phyloP scores from a whole-genome alignment of 2,329 filamentous ascomycete species.

The Moelleriella libera region DNA sequence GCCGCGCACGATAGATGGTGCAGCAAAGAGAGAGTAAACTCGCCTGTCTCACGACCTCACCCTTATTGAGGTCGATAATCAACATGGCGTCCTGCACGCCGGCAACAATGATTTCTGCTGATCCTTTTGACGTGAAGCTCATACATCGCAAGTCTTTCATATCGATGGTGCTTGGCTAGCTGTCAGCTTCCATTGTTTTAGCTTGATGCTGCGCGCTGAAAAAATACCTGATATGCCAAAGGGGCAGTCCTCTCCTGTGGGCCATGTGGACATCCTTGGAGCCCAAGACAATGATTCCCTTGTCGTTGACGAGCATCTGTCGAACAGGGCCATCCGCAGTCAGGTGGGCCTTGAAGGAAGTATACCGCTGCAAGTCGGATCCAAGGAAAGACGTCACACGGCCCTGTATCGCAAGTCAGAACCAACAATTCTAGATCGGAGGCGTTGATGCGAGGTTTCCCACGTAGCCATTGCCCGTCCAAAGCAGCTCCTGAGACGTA shows the following conservation, averaged over 20 bases:
- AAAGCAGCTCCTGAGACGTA: slow-evolving; percentile 74
- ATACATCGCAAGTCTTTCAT: slow-evolving; percentile 88
- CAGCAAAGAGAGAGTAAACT: background rate
- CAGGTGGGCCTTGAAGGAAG: slow-evolving; percentile 71
- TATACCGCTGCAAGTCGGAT: slow-evolving; percentile 74
- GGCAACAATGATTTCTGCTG: slow-evolving; percentile 71
- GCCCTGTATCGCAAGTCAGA: slow-evolving; percentile 42
- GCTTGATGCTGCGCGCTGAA: background rate
- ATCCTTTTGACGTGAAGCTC: slow-evolving; percentile 83
- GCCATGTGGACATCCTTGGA: slow-evolving; percentile 78
- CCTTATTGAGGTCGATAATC: slow-evolving; percentile 55
- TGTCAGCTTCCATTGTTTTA: slow-evolving; percentile 7
- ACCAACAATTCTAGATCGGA: background rate
- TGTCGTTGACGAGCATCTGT: slow-evolving; percentile 83
- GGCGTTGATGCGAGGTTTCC: slow-evolving; percentile 15
- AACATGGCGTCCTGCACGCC: slow-evolving; percentile 82
- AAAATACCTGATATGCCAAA: slow-evolving; percentile 71
- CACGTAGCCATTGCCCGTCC: slow-evolving; percentile 86
- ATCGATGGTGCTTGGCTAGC: slow-evolving; percentile 42
- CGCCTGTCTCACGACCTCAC: slow-evolving; percentile 55
- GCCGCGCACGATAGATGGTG: background rate
- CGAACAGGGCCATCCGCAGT: slow-evolving; percentile 64
- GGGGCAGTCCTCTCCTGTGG: slow-evolving; percentile 62
- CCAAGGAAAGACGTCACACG: slow-evolving; percentile 81
- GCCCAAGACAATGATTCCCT: slow-evolving; percentile 76